Evolutionary conservation across 2,329 filamentous ascomycete species (phyloP), one percentile per base, ranked within the genome.

Genomic region (Pyrenophora graminea): DNA sequence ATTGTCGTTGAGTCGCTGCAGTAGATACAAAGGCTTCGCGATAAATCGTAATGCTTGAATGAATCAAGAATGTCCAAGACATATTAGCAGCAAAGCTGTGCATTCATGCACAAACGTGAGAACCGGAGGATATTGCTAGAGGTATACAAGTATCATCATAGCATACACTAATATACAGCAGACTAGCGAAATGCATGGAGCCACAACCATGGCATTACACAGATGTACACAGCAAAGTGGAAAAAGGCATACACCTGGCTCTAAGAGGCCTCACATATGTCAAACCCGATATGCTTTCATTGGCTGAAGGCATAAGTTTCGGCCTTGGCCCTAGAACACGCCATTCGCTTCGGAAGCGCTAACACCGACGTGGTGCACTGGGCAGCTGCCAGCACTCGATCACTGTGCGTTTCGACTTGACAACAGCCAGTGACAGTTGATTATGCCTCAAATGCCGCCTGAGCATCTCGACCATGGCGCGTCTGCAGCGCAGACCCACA

Each of bases 1-100:
- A 79, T 99, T 62, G 90, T 99, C 57, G 85, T 99, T 68, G 94
- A 99, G 82, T 70, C 68, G 43, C 51, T 74, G 58, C 67, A 72
- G 67, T 74, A 70, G 48, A 52, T 36, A 4, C 33, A 3, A 17
- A 21, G 34, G 33, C 19, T 38, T 23, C 51, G 21, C 46, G 6
- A 51, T 37, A 43, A 59, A 41, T 44, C 32, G 34, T 48, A 48
- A 53, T 37, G 38, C 44, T 46, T 30, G 17, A 39, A 53, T 48
- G 15, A 48, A 53, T 21, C 45, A 40, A 39, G 7, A 37, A 32
- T 21, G 27, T 30, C 9, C 27, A 30, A 39, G 8, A 13, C 27
- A 19, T 21, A 12, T n/a, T 37, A 7, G 10, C 19, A 13, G 15
- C 10, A 30, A 30, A 10, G 2, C 27, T 12, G 12, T 10, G 9